Base-by-base conservation (phyloP, 2,329 filamentous ascomycete species). In the Ophiocordyceps australis region DNA sequence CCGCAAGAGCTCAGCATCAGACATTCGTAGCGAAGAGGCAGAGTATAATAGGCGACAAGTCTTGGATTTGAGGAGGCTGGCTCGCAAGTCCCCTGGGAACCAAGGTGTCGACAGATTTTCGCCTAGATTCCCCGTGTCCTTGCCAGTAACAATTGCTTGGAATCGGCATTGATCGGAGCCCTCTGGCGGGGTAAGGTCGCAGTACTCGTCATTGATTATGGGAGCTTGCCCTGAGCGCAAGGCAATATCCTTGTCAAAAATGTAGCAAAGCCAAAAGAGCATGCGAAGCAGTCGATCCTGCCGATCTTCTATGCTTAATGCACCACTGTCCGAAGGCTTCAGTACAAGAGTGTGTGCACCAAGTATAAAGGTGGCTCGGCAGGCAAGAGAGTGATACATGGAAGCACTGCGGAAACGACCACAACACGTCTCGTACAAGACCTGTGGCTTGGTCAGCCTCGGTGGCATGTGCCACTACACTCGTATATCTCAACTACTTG, bases 201-300 rank as follows among this genome's bases (percentile, higher is more conserved):
- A 67, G 28, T 62, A 55, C 11, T 61, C 55, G 26, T 65, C 60
- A 4, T 45, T 39, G 13, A 67, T 55, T 1, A 50, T 41, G 2
- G 63, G 62, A 0, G 62, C 62, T 24, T 64, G 61, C 0, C 62
- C 61, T 0, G 55, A 62, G 4, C 64, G 54, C 1, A 70, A 44
- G 1, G 59, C 47, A 9, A 67, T 48, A n/a, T 69, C 64, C 31
- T 65, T 69, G 34, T 71, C 65, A 8, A 65, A 41, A 3, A 48
- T 49, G 29, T 65, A 69, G 32, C 55, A 57, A 5, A 68, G 35
- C 63, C 65, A 70, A 35, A 70, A 70, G 0, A 68, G 28, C 17
- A 44, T 37, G 4, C 56, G 47, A 0, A 55, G 32, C 17, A 55
- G 47, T 7, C 42, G 38, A 20, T 40, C 36, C 23, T 42, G 36